Evolutionary conservation across 169 alveolate genomes (phyloP), one percentile per base, ranked within the genome.

Genomic region (Cryptosporidium sp.): DNA sequence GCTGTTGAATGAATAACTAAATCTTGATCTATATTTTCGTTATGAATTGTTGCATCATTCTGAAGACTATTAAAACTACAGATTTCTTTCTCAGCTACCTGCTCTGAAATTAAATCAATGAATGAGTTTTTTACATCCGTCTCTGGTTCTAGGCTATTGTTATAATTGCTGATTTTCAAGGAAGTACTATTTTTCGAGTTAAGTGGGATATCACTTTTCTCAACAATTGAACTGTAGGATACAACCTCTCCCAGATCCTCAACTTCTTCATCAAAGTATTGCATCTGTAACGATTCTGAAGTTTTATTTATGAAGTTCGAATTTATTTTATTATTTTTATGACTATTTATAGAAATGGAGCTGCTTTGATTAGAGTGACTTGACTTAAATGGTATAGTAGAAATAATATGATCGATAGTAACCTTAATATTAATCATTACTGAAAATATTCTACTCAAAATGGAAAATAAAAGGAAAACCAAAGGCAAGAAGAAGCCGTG

Each of bases 401-500:
- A 31, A 33, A 65, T 65, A 8, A 29, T 35, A 14, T 39, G 2
- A 29, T 80, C 70, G 5, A 67, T 45, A 62, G 60, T 67, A 3
- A 37, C 48, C 7, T 62, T 39, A 5, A 62, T 26, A 29, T 80
- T 80, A 18, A 42, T 60, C 12, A 67, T 62, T 1, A 61, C 56
- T 14, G 67, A 39, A 62, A 29, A 80, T 44, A 80, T 18, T 33
- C 89, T 80, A 44, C 89, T 80, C 8, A 80, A 62, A 18, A 39
- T 29, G 18, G 80, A 80, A 21, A 80, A 62, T 10, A 80, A 29
- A 31, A 60, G 70, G 12, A 80, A 80, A 23, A 53, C 68, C 23
- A 80, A n/a, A 10, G 89, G 67, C 16, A 80, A 42, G 29, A 48
- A 58, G 48, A 80, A 80, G 16, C 89, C 89, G 62, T 80, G 89